A percentile compares a stretch with the other conserved stretches of the same genome.
Conservation (phyloP, 2,329 filamentous ascomycete species). For the Hypoxylon sp. region DNA sequence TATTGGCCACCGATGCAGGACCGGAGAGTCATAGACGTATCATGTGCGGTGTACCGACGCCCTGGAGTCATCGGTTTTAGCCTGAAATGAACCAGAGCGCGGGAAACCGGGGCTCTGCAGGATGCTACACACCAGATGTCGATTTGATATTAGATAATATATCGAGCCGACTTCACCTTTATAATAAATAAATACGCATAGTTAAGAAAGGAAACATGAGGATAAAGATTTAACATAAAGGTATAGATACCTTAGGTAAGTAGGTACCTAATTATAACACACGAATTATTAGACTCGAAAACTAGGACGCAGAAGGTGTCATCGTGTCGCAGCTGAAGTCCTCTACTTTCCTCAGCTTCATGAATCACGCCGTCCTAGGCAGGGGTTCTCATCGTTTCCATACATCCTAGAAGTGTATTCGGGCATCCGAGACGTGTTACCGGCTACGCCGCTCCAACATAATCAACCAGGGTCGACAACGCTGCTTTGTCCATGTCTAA, state of each 20-base stretch:
- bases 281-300: not conserved
- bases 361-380: not conserved
- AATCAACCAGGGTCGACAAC: not conserved
- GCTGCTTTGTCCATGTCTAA: not conserved
- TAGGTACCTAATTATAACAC: not conserved
- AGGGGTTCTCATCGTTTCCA: not conserved
- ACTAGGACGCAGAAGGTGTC: not conserved
- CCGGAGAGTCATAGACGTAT: not conserved
- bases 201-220: not conserved
- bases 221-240: not conserved
- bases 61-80: conserved; percentile 31
- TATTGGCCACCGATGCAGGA: not conserved
- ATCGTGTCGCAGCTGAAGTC: not conserved
- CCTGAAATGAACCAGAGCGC: conserved; percentile 38
- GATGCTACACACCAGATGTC: conserved; percentile 15
- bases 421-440: conserved; percentile 2
- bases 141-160: conserved; percentile 20
- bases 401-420: not conserved
- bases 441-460: conserved; percentile 3
- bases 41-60: conserved; percentile 20
- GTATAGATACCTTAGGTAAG: not conserved
- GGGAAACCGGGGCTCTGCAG: conserved; percentile 33
- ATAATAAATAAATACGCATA: not conserved
- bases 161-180: not conserved
- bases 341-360: not conserved